Percentiles rank a stretch among this genome's conserved stretches.
Evolutionary conservation across 192 early-diverging fungal species (phyloP).

Genomic region (Glomus cerebriforme): DNA sequence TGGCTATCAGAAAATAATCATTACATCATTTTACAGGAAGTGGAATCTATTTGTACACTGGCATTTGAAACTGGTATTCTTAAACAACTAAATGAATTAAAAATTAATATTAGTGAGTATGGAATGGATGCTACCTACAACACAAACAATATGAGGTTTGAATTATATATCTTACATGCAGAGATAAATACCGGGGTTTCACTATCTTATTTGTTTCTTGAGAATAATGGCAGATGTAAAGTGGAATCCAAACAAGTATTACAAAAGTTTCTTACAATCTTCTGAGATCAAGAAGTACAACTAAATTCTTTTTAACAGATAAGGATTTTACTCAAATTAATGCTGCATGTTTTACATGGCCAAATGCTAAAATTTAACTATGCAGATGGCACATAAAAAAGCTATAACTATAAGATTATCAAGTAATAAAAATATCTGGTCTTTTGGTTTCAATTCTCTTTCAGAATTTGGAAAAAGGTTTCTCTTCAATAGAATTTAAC

Average conservation of each 20-base stretch:
- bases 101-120: neutral
- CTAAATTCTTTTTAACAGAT: constrained; percentile 14
- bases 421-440: constrained; percentile 16
- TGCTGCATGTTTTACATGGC: too few relatives aligned
- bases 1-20: too few relatives aligned
- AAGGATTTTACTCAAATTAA: too few relatives aligned
- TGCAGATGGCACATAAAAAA: too few relatives aligned
- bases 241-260: neutral
- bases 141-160: neutral
- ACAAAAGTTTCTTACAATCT: neutral
- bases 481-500: constrained; percentile 4
- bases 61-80: neutral
- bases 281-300: neutral
- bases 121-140: neutral
- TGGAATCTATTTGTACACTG: neutral
- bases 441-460: neutral
- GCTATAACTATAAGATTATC: neutral
- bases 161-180: neutral
- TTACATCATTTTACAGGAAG: too few relatives aligned
- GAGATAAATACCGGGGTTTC: neutral
- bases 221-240: neutral
- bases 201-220: neutral
- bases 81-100: neutral
- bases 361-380: too few relatives aligned
- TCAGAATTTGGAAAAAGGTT: constrained; percentile 11